phyloP scores from a whole-genome alignment of 768 basidiomycete species.

The Cystobasidium onofrii region DNA sequence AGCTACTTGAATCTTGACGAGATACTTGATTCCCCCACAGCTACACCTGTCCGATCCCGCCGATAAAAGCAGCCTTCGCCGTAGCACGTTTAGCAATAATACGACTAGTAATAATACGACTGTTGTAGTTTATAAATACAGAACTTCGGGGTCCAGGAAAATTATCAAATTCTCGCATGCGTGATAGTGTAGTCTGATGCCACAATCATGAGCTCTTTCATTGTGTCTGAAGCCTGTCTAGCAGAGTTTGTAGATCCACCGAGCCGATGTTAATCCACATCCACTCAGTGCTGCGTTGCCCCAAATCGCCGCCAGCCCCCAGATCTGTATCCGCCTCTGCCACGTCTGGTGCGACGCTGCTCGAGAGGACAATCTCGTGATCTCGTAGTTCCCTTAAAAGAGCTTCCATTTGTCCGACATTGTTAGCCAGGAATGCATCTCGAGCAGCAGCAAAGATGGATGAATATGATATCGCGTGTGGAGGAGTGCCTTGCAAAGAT shows the following conservation, averaged over 20 bases:
- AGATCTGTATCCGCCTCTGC: constrained; percentile 49
- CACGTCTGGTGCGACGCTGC: constrained; percentile 44
- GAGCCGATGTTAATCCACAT: constrained; percentile 82
- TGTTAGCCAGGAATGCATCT: constrained; percentile 79
- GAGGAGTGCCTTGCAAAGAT: constrained; percentile 20
- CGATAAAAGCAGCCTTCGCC: background rate
- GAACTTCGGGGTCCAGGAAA: too few relatives aligned
- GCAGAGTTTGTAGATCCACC: constrained; percentile 50
- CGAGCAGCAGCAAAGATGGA: constrained; percentile 64
- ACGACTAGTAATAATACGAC: too few relatives aligned
- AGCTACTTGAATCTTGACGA: constrained; percentile 29
- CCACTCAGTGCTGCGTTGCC: constrained; percentile 50
- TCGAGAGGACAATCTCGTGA: constrained; percentile 67
- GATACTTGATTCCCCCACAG: constrained; percentile 4
- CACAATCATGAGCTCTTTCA: too few relatives aligned
- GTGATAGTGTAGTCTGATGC: too few relatives aligned
- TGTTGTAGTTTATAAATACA: too few relatives aligned
- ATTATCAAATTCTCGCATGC: too few relatives aligned
- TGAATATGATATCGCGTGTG: constrained; percentile 58
- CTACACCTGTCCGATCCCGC: background rate
- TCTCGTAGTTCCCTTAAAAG: constrained; percentile 84
- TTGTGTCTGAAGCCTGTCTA: background rate
- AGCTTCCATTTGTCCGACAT: constrained; percentile 71
- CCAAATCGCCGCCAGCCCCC: constrained; percentile 21
- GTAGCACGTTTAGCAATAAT: background rate